Percentiles rank a stretch among this genome's conserved stretches.
Conservation (phyloP, 345 rosid species). For the Eucalyptus tenuipes region DNA sequence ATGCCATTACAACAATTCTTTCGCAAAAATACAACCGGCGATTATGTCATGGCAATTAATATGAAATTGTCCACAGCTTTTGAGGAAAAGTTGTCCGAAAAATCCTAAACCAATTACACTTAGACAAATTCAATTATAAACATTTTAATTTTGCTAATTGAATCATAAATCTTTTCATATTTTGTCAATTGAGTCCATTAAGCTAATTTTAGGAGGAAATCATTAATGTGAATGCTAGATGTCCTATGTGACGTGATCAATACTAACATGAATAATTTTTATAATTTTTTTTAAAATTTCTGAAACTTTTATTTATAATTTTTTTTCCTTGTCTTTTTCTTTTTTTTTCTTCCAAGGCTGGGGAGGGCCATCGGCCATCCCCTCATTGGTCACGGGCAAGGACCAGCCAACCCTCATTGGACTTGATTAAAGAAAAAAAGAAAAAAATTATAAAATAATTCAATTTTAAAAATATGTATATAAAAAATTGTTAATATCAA, state of each 20-base stretch:
- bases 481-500: not conserved
- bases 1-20: not conserved
- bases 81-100: accelerated
- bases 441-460: not conserved
- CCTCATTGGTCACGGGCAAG: not conserved
- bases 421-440: not conserved
- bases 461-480: not conserved
- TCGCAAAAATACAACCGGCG: accelerated
- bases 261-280: accelerated
- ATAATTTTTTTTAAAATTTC: too few species aligned
- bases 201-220: not conserved
- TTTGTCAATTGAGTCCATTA: not conserved
- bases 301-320: not conserved
- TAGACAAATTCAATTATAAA: not conserved
- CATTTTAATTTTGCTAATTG: not conserved
- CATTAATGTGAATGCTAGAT: accelerated
- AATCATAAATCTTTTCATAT: not conserved
- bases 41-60: not conserved
- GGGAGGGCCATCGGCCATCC: not conserved
- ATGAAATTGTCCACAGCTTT: not conserved
- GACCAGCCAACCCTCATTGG: accelerated
- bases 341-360: not conserved
- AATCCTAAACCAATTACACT: accelerated
- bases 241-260: accelerated
- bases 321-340: accelerated